These are phyloP conservation scores for Camellia sinensis DNA, from an alignment of 148 eudicot species.

Conservation along the genomic window DNA sequence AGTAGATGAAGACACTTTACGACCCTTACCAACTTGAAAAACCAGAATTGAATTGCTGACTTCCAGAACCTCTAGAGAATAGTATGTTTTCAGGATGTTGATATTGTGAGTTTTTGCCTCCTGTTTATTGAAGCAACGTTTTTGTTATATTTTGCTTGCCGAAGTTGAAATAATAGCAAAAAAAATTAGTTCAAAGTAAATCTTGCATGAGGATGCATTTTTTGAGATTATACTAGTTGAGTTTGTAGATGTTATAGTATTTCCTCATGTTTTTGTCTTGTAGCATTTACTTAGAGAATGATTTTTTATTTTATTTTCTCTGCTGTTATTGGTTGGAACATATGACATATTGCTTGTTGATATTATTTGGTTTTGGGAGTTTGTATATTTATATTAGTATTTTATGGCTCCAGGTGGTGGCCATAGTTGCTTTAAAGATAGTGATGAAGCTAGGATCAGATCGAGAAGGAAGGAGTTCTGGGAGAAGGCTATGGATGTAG, in stretches of 20 bases:
- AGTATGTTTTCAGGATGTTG: too few species aligned
- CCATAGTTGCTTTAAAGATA: slow-evolving; percentile 89
- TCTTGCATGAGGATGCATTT: background rate
- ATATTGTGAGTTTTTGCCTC: too few species aligned
- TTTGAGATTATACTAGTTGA: background rate
- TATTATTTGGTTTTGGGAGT: background rate
- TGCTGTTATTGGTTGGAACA: background rate
- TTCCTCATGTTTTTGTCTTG: background rate
- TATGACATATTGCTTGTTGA: background rate
- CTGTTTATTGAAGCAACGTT: too few species aligned
- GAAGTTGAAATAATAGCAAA: too few species aligned
- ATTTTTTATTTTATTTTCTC: background rate
- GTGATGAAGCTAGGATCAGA: slow-evolving; percentile 91
- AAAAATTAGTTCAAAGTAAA: background rate
- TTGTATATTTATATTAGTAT: background rate
- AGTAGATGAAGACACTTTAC: too few species aligned
- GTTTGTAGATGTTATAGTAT: background rate
- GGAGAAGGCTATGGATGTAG: slow-evolving; percentile 81
- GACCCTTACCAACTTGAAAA: too few species aligned
- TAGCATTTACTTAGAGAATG: background rate
- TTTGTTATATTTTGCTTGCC: too few species aligned
- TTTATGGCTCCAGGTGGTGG: slow-evolving; percentile 68
- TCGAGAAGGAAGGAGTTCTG: slow-evolving; percentile 69
- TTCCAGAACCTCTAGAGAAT: too few species aligned
- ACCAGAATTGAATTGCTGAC: too few species aligned